Conservation (phyloP, 768 basidiomycete species). For the Boletus rubescentipes region DNA sequence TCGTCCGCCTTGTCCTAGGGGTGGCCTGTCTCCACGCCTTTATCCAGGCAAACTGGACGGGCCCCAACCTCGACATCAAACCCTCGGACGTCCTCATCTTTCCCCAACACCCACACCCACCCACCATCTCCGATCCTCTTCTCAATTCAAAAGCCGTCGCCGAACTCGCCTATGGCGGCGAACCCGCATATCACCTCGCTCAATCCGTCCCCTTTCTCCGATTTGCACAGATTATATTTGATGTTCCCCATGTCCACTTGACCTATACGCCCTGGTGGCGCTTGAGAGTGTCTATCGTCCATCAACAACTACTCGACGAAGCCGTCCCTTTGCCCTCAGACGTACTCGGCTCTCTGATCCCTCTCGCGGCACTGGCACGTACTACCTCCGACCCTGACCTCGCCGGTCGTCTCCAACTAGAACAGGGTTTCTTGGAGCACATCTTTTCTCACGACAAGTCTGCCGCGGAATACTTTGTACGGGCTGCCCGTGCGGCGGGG, state of each 20-base stretch:
- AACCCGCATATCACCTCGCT: slow-evolving; percentile 94
- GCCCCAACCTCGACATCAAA: slow-evolving; percentile 73
- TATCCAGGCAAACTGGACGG: slow-evolving; percentile 95
- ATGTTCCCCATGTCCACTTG: slow-evolving; percentile 47
- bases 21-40: slow-evolving; percentile 87
- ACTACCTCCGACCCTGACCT: slow-evolving; percentile 61
- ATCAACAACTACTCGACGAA: slow-evolving; percentile 80
- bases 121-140: slow-evolving; percentile 41
- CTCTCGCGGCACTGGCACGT: slow-evolving; percentile 37
- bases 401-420: slow-evolving; percentile 63
- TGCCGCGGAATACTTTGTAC: slow-evolving; percentile 75
- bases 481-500: slow-evolving; percentile 72
- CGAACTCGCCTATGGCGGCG: slow-evolving; percentile 81
- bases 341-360: slow-evolving; percentile 40
- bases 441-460: slow-evolving; percentile 69
- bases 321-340: slow-evolving; percentile 58
- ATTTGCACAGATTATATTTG: slow-evolving; percentile 70
- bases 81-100: slow-evolving; percentile 42
- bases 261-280: slow-evolving; percentile 73
- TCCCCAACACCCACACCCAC: slow-evolving; percentile 17
- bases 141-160: slow-evolving; percentile 68
- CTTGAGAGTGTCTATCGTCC: slow-evolving; percentile 69
- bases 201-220: slow-evolving; percentile 67
- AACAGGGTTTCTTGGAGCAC: slow-evolving; percentile 80
- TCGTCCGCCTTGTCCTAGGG: slow-evolving; percentile 60